These are phyloP conservation scores for Sphenostylis stenocarpa DNA, from an alignment of 306 rosid genomes.

Conservation along the genomic window DNA sequence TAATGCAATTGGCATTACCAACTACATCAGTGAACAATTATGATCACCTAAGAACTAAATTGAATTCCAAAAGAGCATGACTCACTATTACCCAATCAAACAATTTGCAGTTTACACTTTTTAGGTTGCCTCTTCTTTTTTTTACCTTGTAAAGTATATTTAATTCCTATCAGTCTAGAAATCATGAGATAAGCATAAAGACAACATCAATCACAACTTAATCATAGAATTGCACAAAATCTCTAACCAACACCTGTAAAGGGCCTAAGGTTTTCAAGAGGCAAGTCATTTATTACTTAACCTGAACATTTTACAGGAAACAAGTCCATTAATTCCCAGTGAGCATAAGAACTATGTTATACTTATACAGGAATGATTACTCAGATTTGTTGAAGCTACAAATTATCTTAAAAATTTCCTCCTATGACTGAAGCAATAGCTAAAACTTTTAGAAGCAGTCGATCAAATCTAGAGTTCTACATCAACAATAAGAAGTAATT, in stretches of 20 bases:
- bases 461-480: constrained; percentile 7
- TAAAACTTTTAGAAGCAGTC: not conserved
- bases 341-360: not conserved
- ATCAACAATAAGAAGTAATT: constrained; percentile 10
- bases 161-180: not conserved
- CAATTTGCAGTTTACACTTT: not conserved
- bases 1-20: not conserved
- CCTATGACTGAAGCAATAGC: not conserved
- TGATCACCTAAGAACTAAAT: not conserved
- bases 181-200: not conserved
- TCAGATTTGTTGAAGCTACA: not conserved
- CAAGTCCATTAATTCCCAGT: not conserved
- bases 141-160: not conserved
- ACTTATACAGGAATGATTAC: constrained; percentile 6
- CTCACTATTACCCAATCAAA: not conserved
- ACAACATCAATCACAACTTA: not conserved
- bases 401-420: not conserved
- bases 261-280: constrained; percentile 1
- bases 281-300: constrained; percentile 1
- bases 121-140: not conserved
- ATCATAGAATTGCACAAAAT: not conserved
- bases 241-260: not conserved
- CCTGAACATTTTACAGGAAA: constrained; percentile 13
- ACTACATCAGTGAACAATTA: not conserved
- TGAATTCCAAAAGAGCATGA: not conserved